Base-by-base conservation (phyloP, 805 yeast genomes). In the Schwanniomyces occidentalis region DNA sequence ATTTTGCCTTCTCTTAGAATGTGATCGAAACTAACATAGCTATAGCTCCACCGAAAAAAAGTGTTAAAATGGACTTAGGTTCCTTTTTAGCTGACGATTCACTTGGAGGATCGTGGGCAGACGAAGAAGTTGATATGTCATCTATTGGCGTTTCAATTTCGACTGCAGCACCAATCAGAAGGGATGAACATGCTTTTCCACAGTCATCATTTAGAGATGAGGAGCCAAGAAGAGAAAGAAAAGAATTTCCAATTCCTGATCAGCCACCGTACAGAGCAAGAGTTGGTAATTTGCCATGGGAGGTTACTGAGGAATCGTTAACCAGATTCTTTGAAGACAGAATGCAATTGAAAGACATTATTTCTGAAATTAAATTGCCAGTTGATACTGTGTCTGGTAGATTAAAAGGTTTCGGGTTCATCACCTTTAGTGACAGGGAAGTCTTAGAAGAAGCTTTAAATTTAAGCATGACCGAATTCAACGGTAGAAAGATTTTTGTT, bases 251-350 rank as follows among this genome's bases (percentile, higher is more conserved):
- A 27, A 73, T 93, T 41, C 99, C 99, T 29, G 91, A 88, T 51
- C 74, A 67, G 34, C 89, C 97, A 13, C 99, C 99, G 35, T 93
- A 64, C 73, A 83, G 85, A 52, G 97, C 96, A n/a, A 79, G 87
- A 58, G 73, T 91, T 47, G 78, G 78, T 56, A 89, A 90, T 66
- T 76, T 93, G 55, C 87, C 96, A 41, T 84, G 85, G 81, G 90
- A 85, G 39, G 75, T 78, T 28, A 61, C 70, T 30, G 97, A 91
- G 61, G 78, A 71, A 23, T 76, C 71, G 34, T 69, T 85, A 39
- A 66, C 60, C 34, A 75, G 73, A 16, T 84, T 82, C 70, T 74
- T 85, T 38, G 81, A 76, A 49, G 76, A 74, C 40, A 69, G 78
- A 45, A 64, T 67, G 51, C 80, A 75, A 47, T 65, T 71, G 15